Evolutionary conservation across 106 monocot species (phyloP).

Genomic region (Platanthera guangdongensis): DNA sequence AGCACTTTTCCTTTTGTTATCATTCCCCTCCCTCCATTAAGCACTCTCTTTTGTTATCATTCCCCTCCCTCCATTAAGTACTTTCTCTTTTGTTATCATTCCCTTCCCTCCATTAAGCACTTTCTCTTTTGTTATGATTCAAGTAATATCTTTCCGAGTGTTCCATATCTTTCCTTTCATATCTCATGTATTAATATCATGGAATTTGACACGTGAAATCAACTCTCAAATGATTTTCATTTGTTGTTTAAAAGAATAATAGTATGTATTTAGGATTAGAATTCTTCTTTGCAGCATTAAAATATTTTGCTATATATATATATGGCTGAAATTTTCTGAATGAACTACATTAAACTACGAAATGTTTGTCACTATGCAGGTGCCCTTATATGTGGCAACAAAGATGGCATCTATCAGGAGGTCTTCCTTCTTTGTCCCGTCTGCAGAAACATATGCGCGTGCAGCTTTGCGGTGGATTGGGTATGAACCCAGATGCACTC

Average conservation of each 20-base stretch:
- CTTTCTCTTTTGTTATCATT: no score
- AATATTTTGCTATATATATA: no score
- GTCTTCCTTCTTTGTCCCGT: conserved; percentile 76
- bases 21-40: not conserved
- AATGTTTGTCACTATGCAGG: conserved; percentile 25
- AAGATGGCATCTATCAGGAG: conserved; percentile 86
- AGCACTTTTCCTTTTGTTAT: not conserved
- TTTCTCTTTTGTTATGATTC: not conserved
- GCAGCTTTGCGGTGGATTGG: conserved; percentile 59
- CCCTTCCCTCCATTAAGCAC: not conserved
- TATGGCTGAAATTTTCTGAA: not conserved
- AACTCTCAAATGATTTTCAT: not conserved
- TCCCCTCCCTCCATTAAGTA: no score
- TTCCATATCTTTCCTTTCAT: not conserved
- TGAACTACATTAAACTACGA: not conserved
- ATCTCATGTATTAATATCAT: not conserved
- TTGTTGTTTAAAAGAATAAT: not conserved
- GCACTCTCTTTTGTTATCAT: no score
- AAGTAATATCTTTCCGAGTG: not conserved
- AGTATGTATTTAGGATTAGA: not conserved
- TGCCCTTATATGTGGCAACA: conserved; percentile 87
- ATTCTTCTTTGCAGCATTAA: no score
- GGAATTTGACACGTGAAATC: not conserved
- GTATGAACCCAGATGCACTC: conserved; percentile 75
- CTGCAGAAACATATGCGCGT: conserved; percentile 60